A percentile compares a stretch with the other conserved stretches of the same genome.
Conservation (phyloP, 208 protist genomes). For the Leishmania mexicana region DNA sequence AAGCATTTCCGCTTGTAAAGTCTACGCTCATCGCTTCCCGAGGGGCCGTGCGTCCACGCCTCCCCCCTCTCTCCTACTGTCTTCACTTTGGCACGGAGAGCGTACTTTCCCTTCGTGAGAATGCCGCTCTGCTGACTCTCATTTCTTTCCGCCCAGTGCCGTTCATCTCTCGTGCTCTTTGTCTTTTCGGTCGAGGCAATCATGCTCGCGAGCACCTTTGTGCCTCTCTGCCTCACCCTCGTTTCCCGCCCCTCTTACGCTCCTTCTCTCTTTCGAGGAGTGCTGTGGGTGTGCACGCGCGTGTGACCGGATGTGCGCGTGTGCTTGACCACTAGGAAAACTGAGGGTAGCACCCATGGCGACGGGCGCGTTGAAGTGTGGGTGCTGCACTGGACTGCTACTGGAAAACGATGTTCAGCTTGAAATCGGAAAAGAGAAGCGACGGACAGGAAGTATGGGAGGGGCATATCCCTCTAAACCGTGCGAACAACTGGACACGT, state of each 20-base stretch:
- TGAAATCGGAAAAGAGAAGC: too few species aligned
- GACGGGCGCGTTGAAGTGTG: too few species aligned
- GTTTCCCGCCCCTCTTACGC: not conserved
- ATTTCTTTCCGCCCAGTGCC: not conserved
- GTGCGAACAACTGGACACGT: not conserved
- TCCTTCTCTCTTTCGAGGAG: too few species aligned
- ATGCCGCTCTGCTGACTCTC: not conserved
- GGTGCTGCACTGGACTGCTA: not conserved
- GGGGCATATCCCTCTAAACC: too few species aligned
- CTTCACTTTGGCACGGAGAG: not conserved
- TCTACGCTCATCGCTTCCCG: not conserved
- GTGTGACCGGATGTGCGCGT: not conserved
- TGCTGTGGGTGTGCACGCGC: too few species aligned
- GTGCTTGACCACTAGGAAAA: not conserved
- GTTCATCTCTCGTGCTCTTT: not conserved
- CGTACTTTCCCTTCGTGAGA: not conserved
- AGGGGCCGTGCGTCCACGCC: not conserved
- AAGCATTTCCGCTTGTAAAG: not conserved
- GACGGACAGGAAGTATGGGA: not conserved
- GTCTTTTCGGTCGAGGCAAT: not conserved
- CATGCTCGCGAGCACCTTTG: not conserved
- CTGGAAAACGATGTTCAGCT: not conserved
- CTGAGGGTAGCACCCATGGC: too few species aligned
- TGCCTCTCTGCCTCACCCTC: not conserved
- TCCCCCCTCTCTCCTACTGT: not conserved